Evolutionary conservation across 2,329 filamentous ascomycete species (phyloP), one percentile per base, ranked within the genome.

Genomic region (Penicillium verrucosum): DNA sequence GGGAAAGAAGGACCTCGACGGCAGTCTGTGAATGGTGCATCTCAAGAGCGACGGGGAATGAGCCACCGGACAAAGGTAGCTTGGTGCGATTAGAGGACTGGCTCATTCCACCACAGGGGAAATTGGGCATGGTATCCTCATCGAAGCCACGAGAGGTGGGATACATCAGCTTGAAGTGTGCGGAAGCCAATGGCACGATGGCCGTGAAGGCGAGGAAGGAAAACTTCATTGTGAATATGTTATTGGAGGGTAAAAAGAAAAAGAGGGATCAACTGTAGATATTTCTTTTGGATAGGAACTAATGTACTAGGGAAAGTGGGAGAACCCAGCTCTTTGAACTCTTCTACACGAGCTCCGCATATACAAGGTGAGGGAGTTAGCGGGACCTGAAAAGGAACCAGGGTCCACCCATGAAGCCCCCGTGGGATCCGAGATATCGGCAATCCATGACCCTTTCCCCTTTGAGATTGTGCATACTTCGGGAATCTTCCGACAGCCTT

Each of bases 111-210:
- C 82, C 82, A 65, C 83, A 85, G 54, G 78, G 78, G 64, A 77
- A 79, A 12, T 61, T 75, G 54, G 66, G 58, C 60, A 81, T 78
- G 10, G 69, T 78, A 56, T 81, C 76, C 57, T 80, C 76, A 38
- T 76, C 65, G 65, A 77, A 77, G 29, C 81, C 82, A 52, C 83
- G 80, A 58, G 75, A 69, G 16, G 73, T 59, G 11, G 84, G 84
- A 60, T 78, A 85, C 36, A 76, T 69, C 69, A 86, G 76, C 4
- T 76, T 67, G 74, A 85, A 86, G 67, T 86, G 84, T 16, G 82
- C 83, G 40, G 80, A 72, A 18, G 75, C 73, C 44, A 80, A 63
- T 54, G 80, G 74, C 45, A 77, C 70, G 54, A 80, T 69, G 51
- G 73, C 67, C 59, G 78, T 66, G 51, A 78, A 69, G 37, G 72